Conservation (phyloP, 2,329 filamentous ascomycete species). For the Simplicillium sp. region DNA sequence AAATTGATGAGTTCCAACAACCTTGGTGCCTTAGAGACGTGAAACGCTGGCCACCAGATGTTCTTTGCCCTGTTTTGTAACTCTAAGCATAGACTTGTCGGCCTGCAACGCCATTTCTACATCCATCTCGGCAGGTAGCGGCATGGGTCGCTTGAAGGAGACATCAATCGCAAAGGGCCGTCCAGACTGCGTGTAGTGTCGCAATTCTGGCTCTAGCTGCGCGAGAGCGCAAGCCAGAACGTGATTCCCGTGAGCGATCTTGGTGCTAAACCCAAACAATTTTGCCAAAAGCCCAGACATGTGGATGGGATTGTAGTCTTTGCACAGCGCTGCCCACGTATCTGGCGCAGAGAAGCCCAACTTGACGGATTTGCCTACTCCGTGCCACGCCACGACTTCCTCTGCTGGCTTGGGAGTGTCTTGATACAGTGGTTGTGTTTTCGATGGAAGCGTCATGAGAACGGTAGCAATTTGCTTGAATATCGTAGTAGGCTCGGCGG, state of each 20-base stretch:
- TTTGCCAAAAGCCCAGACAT: conserved; percentile 6
- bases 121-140: conserved; percentile 3
- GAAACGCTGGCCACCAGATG: conserved; percentile 4
- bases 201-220: background rate
- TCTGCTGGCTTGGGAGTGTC: background rate
- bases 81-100: background rate
- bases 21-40: background rate
- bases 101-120: background rate
- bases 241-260: conserved; percentile 7
- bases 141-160: conserved; percentile 5
- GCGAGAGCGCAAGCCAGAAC: conserved; percentile 4
- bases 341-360: conserved; percentile 4
- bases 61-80: conserved; percentile 6
- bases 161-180: conserved; percentile 5
- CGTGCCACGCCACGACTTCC: background rate
- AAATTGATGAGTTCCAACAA: no score
- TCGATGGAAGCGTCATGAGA: conserved; percentile 3
- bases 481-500: conserved; percentile 5
- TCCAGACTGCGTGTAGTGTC: conserved; percentile 1
- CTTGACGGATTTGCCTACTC: conserved; percentile 4
- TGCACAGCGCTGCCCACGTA: conserved; percentile 6
- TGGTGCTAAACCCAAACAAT: conserved; percentile 6
- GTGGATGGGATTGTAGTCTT: conserved; percentile 8
- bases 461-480: conserved; percentile 6
- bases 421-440: conserved; percentile 4